phyloP scores from a whole-genome alignment of 2,329 filamentous ascomycete species.

The Exophiala viscosa region DNA sequence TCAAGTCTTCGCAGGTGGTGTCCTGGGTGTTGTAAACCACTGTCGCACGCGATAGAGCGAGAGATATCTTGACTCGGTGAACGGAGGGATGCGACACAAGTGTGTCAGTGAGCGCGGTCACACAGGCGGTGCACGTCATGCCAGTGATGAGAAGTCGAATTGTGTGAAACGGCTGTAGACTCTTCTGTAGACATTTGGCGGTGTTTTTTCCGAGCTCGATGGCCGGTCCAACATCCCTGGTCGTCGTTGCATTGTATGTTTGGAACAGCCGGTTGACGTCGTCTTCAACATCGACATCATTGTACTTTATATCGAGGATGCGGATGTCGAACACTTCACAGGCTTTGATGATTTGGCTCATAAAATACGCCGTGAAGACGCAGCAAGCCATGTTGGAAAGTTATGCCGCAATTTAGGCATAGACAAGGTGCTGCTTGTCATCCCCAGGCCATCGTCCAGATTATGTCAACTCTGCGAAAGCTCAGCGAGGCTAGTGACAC shows the following conservation, averaged over 20 bases:
- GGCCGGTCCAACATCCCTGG: neutral
- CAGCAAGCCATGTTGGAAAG: constrained; percentile 15
- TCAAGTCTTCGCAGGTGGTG: constrained; percentile 5
- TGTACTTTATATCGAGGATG: constrained; percentile 21
- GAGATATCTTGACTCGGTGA: constrained; percentile 8
- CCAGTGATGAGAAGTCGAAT: constrained; percentile 9
- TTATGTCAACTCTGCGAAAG: no score
- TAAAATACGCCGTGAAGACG: constrained; percentile 20
- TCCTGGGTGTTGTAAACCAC: constrained; percentile 7
- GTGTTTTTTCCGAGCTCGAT: neutral
- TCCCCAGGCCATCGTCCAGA: no score
- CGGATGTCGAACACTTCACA: constrained; percentile 21
- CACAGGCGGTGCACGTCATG: constrained; percentile 20
- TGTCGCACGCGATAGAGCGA: constrained; percentile 13
- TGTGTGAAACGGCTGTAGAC: neutral
- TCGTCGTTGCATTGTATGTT: neutral
- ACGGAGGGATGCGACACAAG: constrained; percentile 6
- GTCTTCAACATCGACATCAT: constrained; percentile 13
- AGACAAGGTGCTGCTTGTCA: no score
- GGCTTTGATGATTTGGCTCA: constrained; percentile 20
- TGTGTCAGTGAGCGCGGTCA: constrained; percentile 5
- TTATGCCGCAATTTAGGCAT: no score
- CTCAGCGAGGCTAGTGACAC: no score
- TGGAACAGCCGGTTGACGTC: neutral
- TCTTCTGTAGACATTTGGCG: neutral